Evolutionary conservation across 139 green algal species (phyloP), one percentile per base, ranked within the genome.

Genomic region (Chlorella sp.): DNA sequence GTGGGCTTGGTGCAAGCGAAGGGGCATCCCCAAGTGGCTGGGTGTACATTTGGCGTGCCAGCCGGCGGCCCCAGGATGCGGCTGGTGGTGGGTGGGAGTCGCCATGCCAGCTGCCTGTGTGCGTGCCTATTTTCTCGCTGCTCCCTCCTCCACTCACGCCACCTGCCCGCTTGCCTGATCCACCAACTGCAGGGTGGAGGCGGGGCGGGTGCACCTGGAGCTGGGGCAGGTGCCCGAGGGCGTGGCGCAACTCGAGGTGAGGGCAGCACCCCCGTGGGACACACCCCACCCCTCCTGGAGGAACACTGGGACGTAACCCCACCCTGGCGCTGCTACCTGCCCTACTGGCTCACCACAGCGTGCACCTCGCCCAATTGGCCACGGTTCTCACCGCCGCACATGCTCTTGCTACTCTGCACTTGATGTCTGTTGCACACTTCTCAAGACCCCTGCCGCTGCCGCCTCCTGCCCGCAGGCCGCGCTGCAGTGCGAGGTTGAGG

Each of bases 171-270:
- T 60, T 20, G 13, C 51, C 51, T 24, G 89, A 92, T 6, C 92
- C 94, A 4, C 87, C 93, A 32, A 28, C 24, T 54, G 44, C 75
- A 62, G 64, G 43, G 92, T 96, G 56, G 94, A 97, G 90, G 79
- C 93, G 36, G 94, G 90, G 14, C 88, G 93, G 22, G 54, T 88
- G 74, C 51, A 82, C 8, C 54, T 88, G 51, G 83, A 88, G 68
- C 76, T 90, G 77, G 87, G 87, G 34, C 76, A 78, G 65, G 41
- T 56, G 44, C 76, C 72, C 8, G 83, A 90, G 41, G 87, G 48
- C 4, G 44, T 51, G 65, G 73, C 17, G 41, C 40, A 74, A 40
- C 60, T 86, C 9, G 69, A 86, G 70, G 76, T 73, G 48, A 13
- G 75, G 46, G 8, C 11, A 11, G 8, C 46, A n/a, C n/a, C n/a